phyloP scores from a whole-genome alignment of 1,284 basidiomycete genomes.

The Mycena sp. region DNA sequence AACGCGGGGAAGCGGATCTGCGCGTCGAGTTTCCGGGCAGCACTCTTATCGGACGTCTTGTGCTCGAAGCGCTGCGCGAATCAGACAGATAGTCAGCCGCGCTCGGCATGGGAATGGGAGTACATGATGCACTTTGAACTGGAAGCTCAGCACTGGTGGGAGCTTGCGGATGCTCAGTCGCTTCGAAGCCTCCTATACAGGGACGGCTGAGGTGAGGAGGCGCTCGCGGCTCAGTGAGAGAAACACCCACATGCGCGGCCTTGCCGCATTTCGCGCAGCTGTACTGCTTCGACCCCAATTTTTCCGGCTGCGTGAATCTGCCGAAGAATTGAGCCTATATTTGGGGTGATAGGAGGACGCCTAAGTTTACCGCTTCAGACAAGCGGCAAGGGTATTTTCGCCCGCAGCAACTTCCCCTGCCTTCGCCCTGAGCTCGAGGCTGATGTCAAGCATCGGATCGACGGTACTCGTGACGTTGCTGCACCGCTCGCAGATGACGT shows the following conservation, averaged over 20 bases:
- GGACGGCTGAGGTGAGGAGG: conserved; percentile 19
- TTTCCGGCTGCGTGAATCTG: conserved; percentile 83
- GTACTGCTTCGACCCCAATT: conserved; percentile 77
- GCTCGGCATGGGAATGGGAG: not conserved
- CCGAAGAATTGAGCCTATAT: conserved; percentile 14
- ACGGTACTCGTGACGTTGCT: conserved; percentile 81
- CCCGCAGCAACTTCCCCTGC: conserved; percentile 49
- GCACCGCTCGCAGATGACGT: conserved; percentile 87
- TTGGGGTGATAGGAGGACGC: conserved; percentile 8
- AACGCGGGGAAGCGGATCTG: conserved; percentile 85
- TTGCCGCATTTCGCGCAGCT: conserved; percentile 80
- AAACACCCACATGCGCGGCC: conserved; percentile 61
- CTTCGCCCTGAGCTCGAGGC: conserved; percentile 82
- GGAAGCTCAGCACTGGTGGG: conserved; percentile 92
- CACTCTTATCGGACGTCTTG: conserved; percentile 73
- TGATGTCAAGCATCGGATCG: conserved; percentile 94
- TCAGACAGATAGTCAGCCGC: conserved; percentile 1
- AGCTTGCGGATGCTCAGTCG: conserved; percentile 86
- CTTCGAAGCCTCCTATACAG: conserved; percentile 78
- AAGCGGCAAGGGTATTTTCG: conserved; percentile 72
- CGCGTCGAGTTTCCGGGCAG: conserved; percentile 87
- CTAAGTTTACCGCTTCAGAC: conserved; percentile 69
- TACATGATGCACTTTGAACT: conserved; percentile 81
- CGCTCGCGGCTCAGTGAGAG: conserved; percentile 10
- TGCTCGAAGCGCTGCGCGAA: conserved; percentile 88